Conservation (phyloP, 495 filamentous ascomycete species). For the Xylaria intraflava region DNA sequence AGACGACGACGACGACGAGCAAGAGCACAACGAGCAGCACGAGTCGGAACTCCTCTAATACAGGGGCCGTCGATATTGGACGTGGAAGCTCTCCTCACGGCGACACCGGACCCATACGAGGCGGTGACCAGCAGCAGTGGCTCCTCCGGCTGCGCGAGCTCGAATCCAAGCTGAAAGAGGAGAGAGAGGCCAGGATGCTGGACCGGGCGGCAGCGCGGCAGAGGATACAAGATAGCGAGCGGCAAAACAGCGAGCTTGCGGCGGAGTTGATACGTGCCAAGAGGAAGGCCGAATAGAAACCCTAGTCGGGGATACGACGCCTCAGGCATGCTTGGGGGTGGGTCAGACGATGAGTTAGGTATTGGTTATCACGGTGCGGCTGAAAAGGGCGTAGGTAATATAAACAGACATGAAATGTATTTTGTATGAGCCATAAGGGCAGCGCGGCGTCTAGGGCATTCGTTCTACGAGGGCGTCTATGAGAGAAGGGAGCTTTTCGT, state of each 20-base stretch:
- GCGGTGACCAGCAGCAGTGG: constrained; percentile 63
- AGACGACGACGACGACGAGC: constrained; percentile 6
- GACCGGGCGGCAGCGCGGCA: constrained; percentile 79
- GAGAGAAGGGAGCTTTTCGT: not conserved
- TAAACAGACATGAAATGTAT: not conserved
- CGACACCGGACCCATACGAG: constrained; percentile 16
- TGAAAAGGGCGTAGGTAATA: not conserved
- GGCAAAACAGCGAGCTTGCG: constrained; percentile 64
- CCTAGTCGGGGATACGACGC: constrained; percentile 3
- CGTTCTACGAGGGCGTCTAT: not conserved
- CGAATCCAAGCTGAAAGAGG: constrained; percentile 81
- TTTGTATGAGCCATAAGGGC: not conserved
- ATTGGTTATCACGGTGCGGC: not conserved
- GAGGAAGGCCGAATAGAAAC: constrained; percentile 20
- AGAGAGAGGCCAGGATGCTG: constrained; percentile 77
- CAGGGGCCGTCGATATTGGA: constrained; percentile 18
- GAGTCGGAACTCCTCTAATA: constrained; percentile 23
- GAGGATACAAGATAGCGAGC: constrained; percentile 74
- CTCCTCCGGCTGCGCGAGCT: constrained; percentile 76
- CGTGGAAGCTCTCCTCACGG: constrained; percentile 20
- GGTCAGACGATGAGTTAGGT: constrained; percentile 1
- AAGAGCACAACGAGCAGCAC: constrained; percentile 28
- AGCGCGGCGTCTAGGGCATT: constrained; percentile 2
- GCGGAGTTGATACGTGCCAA: constrained; percentile 24
- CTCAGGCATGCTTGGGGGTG: constrained; percentile 1